Base-by-base conservation (phyloP, 345 rosid species). In the Cardamine resedifolia region DNA sequence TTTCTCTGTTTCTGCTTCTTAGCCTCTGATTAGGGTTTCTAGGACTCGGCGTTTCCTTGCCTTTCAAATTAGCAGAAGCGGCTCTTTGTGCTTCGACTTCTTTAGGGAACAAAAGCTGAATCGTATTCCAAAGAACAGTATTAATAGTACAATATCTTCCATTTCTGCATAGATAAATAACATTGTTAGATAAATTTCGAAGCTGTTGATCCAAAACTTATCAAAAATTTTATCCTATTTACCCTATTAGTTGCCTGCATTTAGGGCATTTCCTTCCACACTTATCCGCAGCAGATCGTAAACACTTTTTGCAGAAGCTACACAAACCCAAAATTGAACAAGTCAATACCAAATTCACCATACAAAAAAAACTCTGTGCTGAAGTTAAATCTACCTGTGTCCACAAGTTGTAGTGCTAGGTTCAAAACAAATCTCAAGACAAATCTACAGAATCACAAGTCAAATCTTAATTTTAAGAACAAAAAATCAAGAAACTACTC, bases 81-180 rank as follows among this genome's bases (percentile, higher is more conserved):
- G 87, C 91, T 80, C 85, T 86, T 69, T 96, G 87, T 60, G 91
- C 82, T 78, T 87, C 97, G 2, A 95, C 84, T 76, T 95, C 99
- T 73, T 83, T 76, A 0, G 99, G 97, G 56, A 95, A 91, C 68
- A 91, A 77, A 72, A 95, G 98, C 81, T 91, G 98, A 50, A 95
- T 91, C 30, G 98, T 95, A 83, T 95, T 95, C 99, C 96, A 95
- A 66, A 91, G 90, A 78, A 95, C 96, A 0, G 99, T 90, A 82
- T 91, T 90, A 24, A 95, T 85, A 0, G 92, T 88, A 79, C 94
- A 91, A 71, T 90, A 86, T 70, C 96, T 88, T 59, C 90, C 97
- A 81, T 86, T 88, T 74, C 97, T 90, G 81, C 72, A 84, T 38
- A 63, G 11, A 8, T 26, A 55, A 10, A 58, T 5, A 3, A 12